Conservation (phyloP, 164 flowering plant genomes). For the Warburgia ugandensis region DNA sequence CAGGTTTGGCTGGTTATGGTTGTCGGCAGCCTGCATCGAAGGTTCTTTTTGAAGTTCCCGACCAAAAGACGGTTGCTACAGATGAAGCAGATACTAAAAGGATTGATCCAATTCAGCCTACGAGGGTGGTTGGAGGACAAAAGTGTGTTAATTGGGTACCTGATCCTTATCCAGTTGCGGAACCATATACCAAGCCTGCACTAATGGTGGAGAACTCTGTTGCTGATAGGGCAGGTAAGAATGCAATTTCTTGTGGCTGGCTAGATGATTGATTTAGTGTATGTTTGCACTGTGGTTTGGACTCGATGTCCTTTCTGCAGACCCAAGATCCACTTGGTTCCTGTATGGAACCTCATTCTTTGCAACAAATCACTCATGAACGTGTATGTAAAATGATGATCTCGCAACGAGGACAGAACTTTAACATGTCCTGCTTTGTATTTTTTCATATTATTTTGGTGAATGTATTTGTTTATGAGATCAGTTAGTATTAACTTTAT, state of each 20-base stretch:
- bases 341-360: too few species aligned
- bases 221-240: slow-evolving; percentile 56
- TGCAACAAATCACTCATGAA: too few species aligned
- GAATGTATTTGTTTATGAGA: too few species aligned
- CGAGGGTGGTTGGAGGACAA: slow-evolving; percentile 34
- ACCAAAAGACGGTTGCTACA: slow-evolving; percentile 30
- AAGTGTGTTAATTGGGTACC: slow-evolving; percentile 45
- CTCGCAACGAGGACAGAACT: too few species aligned
- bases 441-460: too few species aligned
- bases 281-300: too few species aligned
- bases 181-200: slow-evolving; percentile 42
- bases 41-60: slow-evolving; percentile 61
- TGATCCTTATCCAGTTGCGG: slow-evolving; percentile 32
- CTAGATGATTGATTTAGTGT: too few species aligned
- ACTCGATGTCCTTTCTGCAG: too few species aligned
- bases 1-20: slow-evolving; percentile 30
- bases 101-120: slow-evolving; percentile 46
- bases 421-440: too few species aligned
- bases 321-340: too few species aligned
- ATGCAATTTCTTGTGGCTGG: slow-evolving; percentile 3
- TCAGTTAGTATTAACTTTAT: too few species aligned
- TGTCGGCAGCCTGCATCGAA: slow-evolving; percentile 46
- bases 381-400: too few species aligned
- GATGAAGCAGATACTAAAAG: slow-evolving; percentile 74
- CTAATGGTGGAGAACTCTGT: slow-evolving; percentile 35